Evolutionary conservation across 495 filamentous ascomycete genomes (phyloP).

Genomic region (Sphaerosporella brunnea): DNA sequence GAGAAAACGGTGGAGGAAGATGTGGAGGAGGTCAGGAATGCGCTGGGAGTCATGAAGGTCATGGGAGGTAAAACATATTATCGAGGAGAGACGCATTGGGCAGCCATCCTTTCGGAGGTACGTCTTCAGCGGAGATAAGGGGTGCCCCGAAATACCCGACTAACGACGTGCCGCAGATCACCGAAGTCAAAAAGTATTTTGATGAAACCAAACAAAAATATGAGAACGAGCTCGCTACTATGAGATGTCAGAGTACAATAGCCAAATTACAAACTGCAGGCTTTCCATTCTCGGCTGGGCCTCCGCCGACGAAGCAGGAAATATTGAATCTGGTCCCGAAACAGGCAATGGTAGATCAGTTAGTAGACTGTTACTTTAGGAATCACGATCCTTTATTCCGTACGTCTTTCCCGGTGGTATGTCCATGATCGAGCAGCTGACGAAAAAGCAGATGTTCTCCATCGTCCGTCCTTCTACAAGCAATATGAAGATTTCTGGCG

Average conservation of each 20-base stretch:
- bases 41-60: conserved; percentile 76
- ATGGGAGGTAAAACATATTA: conserved; percentile 68
- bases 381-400: conserved; percentile 55
- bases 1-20: conserved; percentile 35
- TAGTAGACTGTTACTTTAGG: conserved; percentile 58
- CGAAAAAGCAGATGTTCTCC: conserved; percentile 49
- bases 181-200: conserved; percentile 88
- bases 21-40: conserved; percentile 67
- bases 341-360: conserved; percentile 59
- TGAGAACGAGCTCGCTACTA: conserved; percentile 36
- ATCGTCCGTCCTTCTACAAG: conserved; percentile 69
- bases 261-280: conserved; percentile 19
- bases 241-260: conserved; percentile 5
- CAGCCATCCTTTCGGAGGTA: conserved; percentile 66
- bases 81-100: conserved; percentile 81
- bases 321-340: conserved; percentile 63
- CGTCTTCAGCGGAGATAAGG: too few relatives aligned
- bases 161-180: conserved; percentile 39
- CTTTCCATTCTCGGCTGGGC: conserved; percentile 48
- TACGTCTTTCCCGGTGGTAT: conserved; percentile 29
- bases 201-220: conserved; percentile 48
- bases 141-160: not conserved
- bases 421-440: conserved; percentile 29
- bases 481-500: conserved; percentile 81
- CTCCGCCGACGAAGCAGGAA: conserved; percentile 51